Conservation (phyloP, 2,329 filamentous ascomycete species). For the Venturia nashicola region DNA sequence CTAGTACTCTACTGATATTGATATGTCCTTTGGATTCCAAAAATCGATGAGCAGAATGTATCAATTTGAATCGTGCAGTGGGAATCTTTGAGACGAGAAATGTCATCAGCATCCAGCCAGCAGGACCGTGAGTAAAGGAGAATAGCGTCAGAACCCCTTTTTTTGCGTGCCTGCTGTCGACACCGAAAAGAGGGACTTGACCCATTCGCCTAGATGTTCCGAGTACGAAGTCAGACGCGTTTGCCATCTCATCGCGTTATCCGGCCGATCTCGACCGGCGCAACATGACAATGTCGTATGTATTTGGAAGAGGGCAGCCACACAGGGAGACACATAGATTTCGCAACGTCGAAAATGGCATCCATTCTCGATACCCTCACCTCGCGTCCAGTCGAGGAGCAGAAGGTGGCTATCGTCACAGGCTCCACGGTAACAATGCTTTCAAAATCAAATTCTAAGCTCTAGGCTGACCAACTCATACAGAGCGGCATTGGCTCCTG, state of each 20-base stretch:
- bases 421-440: background rate
- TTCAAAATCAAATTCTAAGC: background rate
- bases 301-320: background rate
- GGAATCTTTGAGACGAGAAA: too few relatives aligned
- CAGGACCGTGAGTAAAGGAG: too few relatives aligned
- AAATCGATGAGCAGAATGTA: too few relatives aligned
- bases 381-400: background rate
- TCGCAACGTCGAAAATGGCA: background rate
- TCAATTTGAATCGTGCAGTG: too few relatives aligned
- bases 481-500: slow-evolving; percentile 38
- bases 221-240: background rate
- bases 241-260: background rate
- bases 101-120: too few relatives aligned
- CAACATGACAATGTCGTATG: background rate
- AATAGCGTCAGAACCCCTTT: too few relatives aligned
- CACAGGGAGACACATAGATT: background rate
- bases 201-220: too few relatives aligned
- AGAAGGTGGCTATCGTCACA: background rate
- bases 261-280: background rate
- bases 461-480: background rate
- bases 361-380: background rate
- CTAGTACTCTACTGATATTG: too few relatives aligned
- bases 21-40: too few relatives aligned
- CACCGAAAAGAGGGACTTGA: too few relatives aligned
- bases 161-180: too few relatives aligned